phyloP scores from a whole-genome alignment of 2,329 filamentous ascomycete species.

The Stenocarpella maydis region DNA sequence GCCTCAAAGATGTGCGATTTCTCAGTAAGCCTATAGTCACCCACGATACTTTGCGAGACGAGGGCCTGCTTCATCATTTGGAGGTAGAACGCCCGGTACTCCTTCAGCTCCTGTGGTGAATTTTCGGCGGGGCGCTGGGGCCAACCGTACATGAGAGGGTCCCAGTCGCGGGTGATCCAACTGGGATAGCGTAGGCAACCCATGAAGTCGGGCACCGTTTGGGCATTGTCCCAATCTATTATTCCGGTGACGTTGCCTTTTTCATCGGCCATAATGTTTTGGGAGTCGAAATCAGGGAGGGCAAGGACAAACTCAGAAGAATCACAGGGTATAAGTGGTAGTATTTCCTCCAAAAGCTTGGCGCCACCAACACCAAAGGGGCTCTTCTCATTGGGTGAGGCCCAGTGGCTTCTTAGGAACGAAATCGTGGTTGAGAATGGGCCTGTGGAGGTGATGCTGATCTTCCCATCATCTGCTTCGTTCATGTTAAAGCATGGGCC shows the following conservation, averaged over 20 bases:
- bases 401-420: background rate
- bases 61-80: background rate
- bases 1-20: background rate
- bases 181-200: background rate
- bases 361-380: background rate
- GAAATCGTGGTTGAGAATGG: background rate
- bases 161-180: background rate
- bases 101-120: background rate
- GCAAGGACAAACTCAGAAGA: background rate
- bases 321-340: background rate
- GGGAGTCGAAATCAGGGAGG: background rate
- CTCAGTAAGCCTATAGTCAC: background rate
- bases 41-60: too few species aligned
- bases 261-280: background rate
- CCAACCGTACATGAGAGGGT: background rate
- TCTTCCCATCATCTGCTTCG: background rate
- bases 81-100: background rate
- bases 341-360: background rate
- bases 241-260: background rate
- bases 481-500: background rate
- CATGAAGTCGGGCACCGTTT: background rate
- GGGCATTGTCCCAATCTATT: background rate
- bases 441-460: background rate
- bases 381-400: background rate
- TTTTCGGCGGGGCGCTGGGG: background rate